A percentile compares a stretch with the other conserved stretches of the same genome.
Conservation (phyloP, 1,284 basidiomycete genomes). For the Hymenochaete sp. region DNA sequence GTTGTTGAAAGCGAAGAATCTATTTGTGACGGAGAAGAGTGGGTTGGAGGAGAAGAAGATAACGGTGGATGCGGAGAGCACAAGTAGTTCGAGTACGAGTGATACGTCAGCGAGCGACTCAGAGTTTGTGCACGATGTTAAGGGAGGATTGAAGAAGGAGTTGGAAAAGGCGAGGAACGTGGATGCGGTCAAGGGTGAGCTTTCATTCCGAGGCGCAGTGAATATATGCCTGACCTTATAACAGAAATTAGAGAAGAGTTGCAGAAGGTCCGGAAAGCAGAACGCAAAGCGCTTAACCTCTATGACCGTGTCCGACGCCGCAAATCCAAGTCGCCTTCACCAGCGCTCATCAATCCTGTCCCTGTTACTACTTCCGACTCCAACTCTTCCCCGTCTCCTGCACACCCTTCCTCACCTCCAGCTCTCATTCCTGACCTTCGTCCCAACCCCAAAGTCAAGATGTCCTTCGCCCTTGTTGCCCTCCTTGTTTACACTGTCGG, state of each 20-base stretch:
- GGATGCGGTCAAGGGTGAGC: conserved; percentile 17
- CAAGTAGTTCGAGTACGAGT: conserved; percentile 23
- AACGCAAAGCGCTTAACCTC: conserved; percentile 13
- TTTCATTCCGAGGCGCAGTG: not conserved
- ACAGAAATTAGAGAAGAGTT: conserved; percentile 18
- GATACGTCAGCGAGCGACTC: conserved; percentile 39
- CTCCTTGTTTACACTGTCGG: conserved; percentile 93
- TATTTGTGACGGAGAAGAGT: conserved; percentile 31
- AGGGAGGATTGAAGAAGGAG: conserved; percentile 18
- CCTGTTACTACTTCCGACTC: no score
- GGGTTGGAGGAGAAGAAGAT: conserved; percentile 31
- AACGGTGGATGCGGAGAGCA: conserved; percentile 37
- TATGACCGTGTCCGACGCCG: conserved; percentile 26
- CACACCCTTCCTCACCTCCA: not conserved
- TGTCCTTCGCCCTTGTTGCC: conserved; percentile 67
- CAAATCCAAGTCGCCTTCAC: conserved; percentile 17
- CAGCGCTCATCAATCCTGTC: no score
- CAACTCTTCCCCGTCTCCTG: not conserved
- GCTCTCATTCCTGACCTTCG: not conserved
- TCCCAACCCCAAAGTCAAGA: conserved; percentile 40
- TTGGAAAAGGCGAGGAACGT: conserved; percentile 16
- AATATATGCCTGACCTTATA: not conserved
- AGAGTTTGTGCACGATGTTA: conserved; percentile 23
- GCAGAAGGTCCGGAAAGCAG: conserved; percentile 12
- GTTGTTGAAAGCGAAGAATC: conserved; percentile 61